Conservation (phyloP, 1,284 basidiomycete species). For the Quambalaria eucalypti region DNA sequence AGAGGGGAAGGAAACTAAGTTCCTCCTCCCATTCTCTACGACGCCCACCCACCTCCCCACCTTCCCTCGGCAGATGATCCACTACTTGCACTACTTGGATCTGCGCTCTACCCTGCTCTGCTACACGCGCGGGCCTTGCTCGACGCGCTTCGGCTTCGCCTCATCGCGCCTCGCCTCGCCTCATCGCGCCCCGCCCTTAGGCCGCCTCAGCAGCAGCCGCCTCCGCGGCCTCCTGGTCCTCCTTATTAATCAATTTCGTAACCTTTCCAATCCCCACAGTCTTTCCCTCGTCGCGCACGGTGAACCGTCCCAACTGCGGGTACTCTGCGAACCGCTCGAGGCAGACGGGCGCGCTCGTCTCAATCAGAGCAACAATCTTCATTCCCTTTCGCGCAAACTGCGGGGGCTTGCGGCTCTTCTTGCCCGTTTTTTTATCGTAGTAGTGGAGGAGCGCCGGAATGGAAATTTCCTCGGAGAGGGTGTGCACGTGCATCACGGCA, state of each 20-base stretch:
- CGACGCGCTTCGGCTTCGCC: no score
- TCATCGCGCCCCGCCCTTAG: no score
- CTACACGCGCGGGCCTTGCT: no score
- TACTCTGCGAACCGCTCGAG: conserved; percentile 45
- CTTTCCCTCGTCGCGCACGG: conserved; percentile 42
- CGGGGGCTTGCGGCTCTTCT: conserved; percentile 43
- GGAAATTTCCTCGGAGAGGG: conserved; percentile 38
- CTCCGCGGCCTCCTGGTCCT: neutral
- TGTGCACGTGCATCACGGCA: conserved; percentile 45
- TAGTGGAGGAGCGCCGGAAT: conserved; percentile 42
- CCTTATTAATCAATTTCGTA: conserved; percentile 33
- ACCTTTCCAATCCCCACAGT: conserved; percentile 45
- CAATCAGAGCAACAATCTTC: conserved; percentile 45
- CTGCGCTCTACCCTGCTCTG: no score
- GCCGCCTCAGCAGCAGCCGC: neutral
- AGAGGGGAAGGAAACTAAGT: no score
- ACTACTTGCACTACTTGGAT: no score
- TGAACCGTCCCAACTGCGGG: conserved; percentile 45
- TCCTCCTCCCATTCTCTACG: no score
- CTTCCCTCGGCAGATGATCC: no score
- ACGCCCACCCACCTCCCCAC: no score
- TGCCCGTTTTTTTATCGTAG: conserved; percentile 47
- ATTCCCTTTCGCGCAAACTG: conserved; percentile 39
- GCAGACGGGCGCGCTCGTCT: conserved; percentile 38
- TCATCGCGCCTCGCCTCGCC: no score